Evolutionary conservation across 495 filamentous ascomycete genomes (phyloP), one percentile per base, ranked within the genome.

Genomic region (Astrothelium macrocarpum): DNA sequence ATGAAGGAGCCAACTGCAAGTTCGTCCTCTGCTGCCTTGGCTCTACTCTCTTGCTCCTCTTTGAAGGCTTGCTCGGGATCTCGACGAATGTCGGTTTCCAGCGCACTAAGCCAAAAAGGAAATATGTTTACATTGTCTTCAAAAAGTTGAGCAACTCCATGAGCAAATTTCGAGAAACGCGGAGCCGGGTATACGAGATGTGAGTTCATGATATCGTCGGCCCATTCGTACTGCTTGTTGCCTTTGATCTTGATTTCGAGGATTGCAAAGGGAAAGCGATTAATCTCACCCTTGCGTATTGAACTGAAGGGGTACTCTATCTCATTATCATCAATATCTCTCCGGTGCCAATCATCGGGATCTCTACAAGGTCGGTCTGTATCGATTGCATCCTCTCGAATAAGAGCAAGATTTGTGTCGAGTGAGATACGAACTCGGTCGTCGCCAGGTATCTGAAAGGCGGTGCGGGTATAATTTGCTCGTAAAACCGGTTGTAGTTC

Each of bases 121-220:
- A 98, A 85, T 63, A 82, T 90, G 76, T 97, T 97, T 73, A 98
- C 93, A 71, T 95, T 79, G 72, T 97, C 95, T 64, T 97, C 95
- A 70, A 96, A 97, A 9, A 97, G 79, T 42, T 85, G 84, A 14
- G 92, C 91, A 1, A 95, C 85, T 64, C 95, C 94, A 68, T 98
- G 94, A 25, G 93, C 88, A 70, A 97, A 97, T 71, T 98, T 98
- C 45, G 90, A 95, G 76, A 98, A 98, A 26, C 90, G 84, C 2
- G 92, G 89, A 2, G 87, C 87, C 59, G 89, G 85, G 73, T 94
- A 91, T 59, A 98, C 88, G 18, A 98, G 83, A 71, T 98, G 94
- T 11, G 90, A 95, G 53, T 82, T 80, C 84, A 94, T 95, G 61
- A 98, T 77, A 65, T 98, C 94, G 61, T 88, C 79, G 49, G 96